A percentile compares a stretch with the other conserved stretches of the same genome.
phyloP scores from a whole-genome alignment of 495 filamentous ascomycete genomes.

The Extremus antarcticus region DNA sequence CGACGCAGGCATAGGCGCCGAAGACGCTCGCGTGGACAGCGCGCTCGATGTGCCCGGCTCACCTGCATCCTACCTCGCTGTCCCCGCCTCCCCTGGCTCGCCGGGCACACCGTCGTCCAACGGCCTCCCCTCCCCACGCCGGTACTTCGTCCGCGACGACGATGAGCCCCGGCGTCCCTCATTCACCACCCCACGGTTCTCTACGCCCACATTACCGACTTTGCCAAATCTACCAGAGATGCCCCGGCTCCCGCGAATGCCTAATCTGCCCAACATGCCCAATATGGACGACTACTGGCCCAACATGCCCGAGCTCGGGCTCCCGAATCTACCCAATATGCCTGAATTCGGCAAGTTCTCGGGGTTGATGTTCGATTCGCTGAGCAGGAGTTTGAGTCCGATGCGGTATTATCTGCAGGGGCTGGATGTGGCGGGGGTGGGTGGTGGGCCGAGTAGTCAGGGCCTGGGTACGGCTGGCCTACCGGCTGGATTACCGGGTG shows the following conservation, averaged over 20 bases:
- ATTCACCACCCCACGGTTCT: conserved; percentile 7
- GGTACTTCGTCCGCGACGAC: conserved; percentile 20
- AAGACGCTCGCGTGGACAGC: conserved; percentile 6
- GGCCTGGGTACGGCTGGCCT: conserved; percentile 10
- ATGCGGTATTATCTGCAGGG: conserved; percentile 23
- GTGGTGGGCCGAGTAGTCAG: conserved; percentile 10
- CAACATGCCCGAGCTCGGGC: conserved; percentile 19
- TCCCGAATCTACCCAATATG: conserved; percentile 22
- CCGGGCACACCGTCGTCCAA: not conserved
- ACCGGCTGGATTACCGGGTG: conserved; percentile 6
- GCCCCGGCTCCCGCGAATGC: conserved; percentile 9
- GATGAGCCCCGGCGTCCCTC: conserved; percentile 12
- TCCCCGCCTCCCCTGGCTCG: not conserved
- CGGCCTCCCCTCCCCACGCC: conserved; percentile 11
- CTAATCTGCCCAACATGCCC: conserved; percentile 5
- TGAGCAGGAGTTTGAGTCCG: conserved; percentile 20
- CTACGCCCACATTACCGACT: conserved; percentile 8
- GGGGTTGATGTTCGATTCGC: conserved; percentile 23
- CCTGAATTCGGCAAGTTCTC: conserved; percentile 7
- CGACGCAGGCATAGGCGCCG: conserved; percentile 13
- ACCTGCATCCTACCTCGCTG: not conserved
- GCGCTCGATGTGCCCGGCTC: conserved; percentile 3
- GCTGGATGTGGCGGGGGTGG: conserved; percentile 7
- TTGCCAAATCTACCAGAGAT: conserved; percentile 8
- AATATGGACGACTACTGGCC: too few species aligned